Evolutionary conservation across 305 asterid genomes (phyloP).

Genomic region (Solanum hybrid): DNA sequence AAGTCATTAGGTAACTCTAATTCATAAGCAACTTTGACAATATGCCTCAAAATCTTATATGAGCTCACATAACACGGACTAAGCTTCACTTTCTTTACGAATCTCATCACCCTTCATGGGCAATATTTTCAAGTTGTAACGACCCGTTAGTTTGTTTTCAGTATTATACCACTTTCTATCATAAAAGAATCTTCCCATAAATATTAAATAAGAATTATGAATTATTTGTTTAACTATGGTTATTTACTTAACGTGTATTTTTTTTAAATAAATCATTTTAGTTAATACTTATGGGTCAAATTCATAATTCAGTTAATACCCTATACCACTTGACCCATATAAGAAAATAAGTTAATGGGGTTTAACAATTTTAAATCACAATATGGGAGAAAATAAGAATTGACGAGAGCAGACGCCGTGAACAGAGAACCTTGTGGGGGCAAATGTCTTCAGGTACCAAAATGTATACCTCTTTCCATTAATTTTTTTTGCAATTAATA

Average conservation of each 20-base stretch:
- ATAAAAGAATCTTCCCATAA: neutral
- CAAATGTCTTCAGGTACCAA: too few species aligned
- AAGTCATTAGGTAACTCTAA: neutral
- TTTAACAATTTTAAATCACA: neutral
- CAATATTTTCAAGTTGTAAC: neutral
- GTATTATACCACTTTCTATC: neutral
- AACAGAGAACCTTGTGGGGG: neutral
- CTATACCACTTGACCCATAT: neutral
- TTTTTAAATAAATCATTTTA: too few species aligned
- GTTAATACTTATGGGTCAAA: neutral
- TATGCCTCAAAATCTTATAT: too few species aligned
- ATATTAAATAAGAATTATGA: neutral
- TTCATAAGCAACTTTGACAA: too few species aligned
- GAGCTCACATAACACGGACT: neutral
- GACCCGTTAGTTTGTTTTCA: neutral
- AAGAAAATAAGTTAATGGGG: neutral
- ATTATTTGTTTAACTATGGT: neutral
- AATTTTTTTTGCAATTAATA: too few species aligned
- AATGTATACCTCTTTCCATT: too few species aligned
- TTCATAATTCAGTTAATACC: too few species aligned
- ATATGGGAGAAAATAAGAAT: neutral
- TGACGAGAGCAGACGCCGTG: neutral
- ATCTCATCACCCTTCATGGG: neutral
- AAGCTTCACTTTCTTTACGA: neutral
- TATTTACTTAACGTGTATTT: neutral